Conservation (phyloP, 441 rosid species). For the Manihot esculenta region DNA sequence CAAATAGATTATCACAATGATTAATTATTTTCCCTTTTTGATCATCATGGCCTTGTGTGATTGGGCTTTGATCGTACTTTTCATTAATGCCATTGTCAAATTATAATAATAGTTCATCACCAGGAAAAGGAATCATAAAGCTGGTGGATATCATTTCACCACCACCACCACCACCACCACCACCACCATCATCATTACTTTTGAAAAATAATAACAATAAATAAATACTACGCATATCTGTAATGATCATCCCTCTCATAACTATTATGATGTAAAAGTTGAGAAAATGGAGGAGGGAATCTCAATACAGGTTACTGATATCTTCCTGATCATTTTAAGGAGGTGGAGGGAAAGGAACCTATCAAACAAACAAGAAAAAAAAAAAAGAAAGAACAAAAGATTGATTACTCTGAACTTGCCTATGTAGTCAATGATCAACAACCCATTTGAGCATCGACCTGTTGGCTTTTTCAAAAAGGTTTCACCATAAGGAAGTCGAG, state of each 20-base stretch:
- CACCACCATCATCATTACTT: background rate
- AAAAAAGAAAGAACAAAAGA: background rate
- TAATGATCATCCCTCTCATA: too few species aligned
- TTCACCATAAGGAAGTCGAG: conserved; percentile 31
- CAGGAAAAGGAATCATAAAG: background rate
- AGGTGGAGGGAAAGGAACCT: too few species aligned
- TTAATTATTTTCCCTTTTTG: background rate
- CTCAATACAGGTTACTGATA: too few species aligned
- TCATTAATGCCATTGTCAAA: background rate
- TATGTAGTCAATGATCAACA: conserved; percentile 30
- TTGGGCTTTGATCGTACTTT: background rate
- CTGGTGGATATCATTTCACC: background rate
- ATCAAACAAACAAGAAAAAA: background rate
- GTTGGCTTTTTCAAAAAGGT: conserved; percentile 18
- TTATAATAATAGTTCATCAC: background rate
- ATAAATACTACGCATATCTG: background rate
- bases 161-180: background rate
- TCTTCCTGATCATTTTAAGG: too few species aligned
- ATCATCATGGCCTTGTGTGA: background rate
- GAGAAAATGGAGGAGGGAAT: too few species aligned
- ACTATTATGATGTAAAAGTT: too few species aligned
- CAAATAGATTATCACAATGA: background rate
- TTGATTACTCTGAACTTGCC: background rate
- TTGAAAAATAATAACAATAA: background rate
- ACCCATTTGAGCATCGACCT: conserved; percentile 35